Evolutionary conservation across 2,329 filamentous ascomycete species (phyloP).

Genomic region (Fusarium globosum): DNA sequence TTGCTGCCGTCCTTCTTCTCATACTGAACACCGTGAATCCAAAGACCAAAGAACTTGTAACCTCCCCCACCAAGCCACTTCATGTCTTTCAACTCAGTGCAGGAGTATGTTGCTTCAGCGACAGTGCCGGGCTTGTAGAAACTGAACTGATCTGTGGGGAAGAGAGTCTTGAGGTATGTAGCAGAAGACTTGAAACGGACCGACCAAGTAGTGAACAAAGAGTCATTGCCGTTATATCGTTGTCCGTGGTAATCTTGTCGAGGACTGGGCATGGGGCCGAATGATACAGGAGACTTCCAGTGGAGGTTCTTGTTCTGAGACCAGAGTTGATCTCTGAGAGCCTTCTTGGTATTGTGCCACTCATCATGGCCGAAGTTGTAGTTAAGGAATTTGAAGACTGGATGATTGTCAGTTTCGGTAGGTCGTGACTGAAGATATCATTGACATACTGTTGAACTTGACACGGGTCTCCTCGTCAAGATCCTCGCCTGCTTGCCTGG

Average conservation of each 20-base stretch:
- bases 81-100: conserved; percentile 61
- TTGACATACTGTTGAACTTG: conserved; percentile 54
- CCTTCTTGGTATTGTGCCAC: conserved; percentile 29
- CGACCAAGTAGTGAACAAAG: conserved; percentile 57
- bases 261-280: conserved; percentile 39
- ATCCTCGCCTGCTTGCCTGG: conserved; percentile 64
- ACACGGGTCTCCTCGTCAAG: conserved; percentile 49
- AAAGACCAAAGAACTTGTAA: conserved; percentile 68
- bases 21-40: conserved; percentile 71
- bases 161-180: conserved; percentile 60
- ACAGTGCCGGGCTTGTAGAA: conserved; percentile 58
- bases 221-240: conserved; percentile 4
- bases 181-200: conserved; percentile 62
- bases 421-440: rapidly evolving
- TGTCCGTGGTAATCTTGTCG: conserved; percentile 28
- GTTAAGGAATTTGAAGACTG: conserved; percentile 23
- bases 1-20: conserved; percentile 59
- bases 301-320: conserved; percentile 6
- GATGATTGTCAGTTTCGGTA: not conserved
- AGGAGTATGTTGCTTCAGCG: conserved; percentile 56
- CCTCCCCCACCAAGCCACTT: conserved; percentile 70
- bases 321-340: conserved; percentile 28
- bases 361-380: conserved; percentile 40
- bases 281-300: conserved; percentile 38
- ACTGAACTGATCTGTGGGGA: conserved; percentile 55